Percentiles rank a stretch among this genome's conserved stretches.
These are phyloP conservation scores for Fusarium napiforme DNA, from an alignment of 2,329 filamentous ascomycete genomes.

Conservation along the genomic window DNA sequence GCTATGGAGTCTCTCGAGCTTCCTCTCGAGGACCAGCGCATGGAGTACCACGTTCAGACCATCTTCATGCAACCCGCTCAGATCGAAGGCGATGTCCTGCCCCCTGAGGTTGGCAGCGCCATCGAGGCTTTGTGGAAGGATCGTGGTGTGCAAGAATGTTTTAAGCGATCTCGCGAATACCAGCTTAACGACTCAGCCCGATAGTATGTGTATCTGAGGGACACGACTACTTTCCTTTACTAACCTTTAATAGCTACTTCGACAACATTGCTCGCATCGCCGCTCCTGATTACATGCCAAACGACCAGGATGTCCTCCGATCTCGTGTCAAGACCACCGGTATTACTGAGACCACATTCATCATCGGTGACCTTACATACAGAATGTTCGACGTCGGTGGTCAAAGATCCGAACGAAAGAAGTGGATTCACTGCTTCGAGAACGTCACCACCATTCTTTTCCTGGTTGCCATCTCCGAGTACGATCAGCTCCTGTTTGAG, in stretches of 20 bases:
- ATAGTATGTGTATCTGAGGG: slow-evolving; percentile 73
- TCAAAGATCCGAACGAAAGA: slow-evolving; percentile 95
- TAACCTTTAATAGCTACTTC: slow-evolving; percentile 79
- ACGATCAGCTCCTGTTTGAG: slow-evolving; percentile 95
- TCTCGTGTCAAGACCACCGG: slow-evolving; percentile 98
- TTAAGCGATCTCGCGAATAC: slow-evolving; percentile 95
- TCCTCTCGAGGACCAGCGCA: slow-evolving; percentile 88
- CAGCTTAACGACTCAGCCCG: slow-evolving; percentile 95
- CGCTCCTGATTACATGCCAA: slow-evolving; percentile 91
- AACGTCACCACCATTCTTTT: slow-evolving; percentile 97
- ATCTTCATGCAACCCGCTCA: slow-evolving; percentile 99
- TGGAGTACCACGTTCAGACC: slow-evolving; percentile 97
- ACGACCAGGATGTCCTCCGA: slow-evolving; percentile 92
- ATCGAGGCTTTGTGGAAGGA: slow-evolving; percentile 95
- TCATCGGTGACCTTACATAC: slow-evolving; percentile 93
- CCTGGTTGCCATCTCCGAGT: slow-evolving; percentile 95
- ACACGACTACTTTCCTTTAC: slow-evolving; percentile 21
- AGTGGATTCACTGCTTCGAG: slow-evolving; percentile 99
- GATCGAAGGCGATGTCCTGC: slow-evolving; percentile 93
- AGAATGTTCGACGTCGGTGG: slow-evolving; percentile 98
- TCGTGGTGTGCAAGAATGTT: slow-evolving; percentile 91
- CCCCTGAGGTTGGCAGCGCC: slow-evolving; percentile 92
- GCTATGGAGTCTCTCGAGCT: slow-evolving; percentile 78
- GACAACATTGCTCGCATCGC: slow-evolving; percentile 93
- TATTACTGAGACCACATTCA: slow-evolving; percentile 97